Evolutionary conservation across 2,329 filamentous ascomycete species (phyloP).

Genomic region (Nigrograna mackinnonii): DNA sequence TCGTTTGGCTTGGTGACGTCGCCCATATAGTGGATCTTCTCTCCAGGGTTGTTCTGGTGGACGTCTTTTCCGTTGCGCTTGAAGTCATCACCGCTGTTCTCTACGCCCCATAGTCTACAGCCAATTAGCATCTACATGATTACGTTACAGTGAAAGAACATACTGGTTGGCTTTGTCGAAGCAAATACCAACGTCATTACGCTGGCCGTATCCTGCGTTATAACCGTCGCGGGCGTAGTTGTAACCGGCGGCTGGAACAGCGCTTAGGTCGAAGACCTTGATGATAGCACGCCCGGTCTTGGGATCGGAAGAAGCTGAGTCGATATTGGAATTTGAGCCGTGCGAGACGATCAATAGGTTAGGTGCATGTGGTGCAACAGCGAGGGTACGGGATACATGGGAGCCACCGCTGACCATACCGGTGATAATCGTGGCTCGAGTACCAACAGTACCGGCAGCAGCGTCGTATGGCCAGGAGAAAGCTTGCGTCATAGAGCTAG

Average conservation of each 20-base stretch:
- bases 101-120: slow-evolving; percentile 54
- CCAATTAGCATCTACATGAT: too few relatives aligned
- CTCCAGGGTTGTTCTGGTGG: slow-evolving; percentile 69
- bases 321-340: slow-evolving; percentile 66
- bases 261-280: slow-evolving; percentile 60
- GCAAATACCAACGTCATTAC: slow-evolving; percentile 69
- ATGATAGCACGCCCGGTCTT: slow-evolving; percentile 65
- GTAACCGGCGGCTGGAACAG: slow-evolving; percentile 42
- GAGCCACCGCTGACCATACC: slow-evolving; percentile 60
- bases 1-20: slow-evolving; percentile 48
- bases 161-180: slow-evolving; percentile 48
- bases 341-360: slow-evolving; percentile 66
- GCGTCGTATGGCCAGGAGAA: slow-evolving; percentile 68
- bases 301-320: slow-evolving; percentile 54
- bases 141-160: too few relatives aligned
- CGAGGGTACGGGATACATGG: slow-evolving; percentile 68
- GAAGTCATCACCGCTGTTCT: slow-evolving; percentile 71
- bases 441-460: slow-evolving; percentile 48
- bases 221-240: slow-evolving; percentile 56
- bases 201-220: slow-evolving; percentile 66
- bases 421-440: slow-evolving; percentile 59
- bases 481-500: slow-evolving; percentile 60
- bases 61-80: slow-evolving; percentile 58
- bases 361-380: slow-evolving; percentile 59
- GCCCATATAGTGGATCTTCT: slow-evolving; percentile 74